Conservation (phyloP, 2,329 filamentous ascomycete genomes). For the Phyllosticta capitalensis region DNA sequence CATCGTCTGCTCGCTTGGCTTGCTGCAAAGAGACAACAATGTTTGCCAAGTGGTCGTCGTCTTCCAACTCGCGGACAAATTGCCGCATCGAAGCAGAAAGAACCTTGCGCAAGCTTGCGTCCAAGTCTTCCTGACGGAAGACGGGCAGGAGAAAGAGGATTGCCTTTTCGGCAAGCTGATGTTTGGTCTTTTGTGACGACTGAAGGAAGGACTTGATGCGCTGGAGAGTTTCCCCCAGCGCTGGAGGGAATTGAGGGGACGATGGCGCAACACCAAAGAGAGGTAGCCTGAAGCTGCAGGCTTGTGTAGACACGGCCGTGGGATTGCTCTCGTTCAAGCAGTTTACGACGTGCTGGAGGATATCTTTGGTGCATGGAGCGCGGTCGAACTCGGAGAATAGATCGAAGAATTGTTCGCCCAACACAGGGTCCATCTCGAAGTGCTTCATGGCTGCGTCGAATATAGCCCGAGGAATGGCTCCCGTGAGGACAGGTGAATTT, state of each 20-base stretch:
- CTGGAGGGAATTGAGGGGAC: slow-evolving; percentile 63
- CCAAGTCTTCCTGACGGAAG: slow-evolving; percentile 36
- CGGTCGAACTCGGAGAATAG: slow-evolving; percentile 63
- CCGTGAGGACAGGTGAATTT: slow-evolving; percentile 71
- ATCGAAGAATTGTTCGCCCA: slow-evolving; percentile 70
- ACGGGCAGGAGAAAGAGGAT: slow-evolving; percentile 41
- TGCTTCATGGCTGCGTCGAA: slow-evolving; percentile 81
- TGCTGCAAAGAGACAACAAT: not conserved
- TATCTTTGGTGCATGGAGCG: slow-evolving; percentile 53
- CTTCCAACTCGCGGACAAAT: slow-evolving; percentile 17
- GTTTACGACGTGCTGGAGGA: slow-evolving; percentile 65
- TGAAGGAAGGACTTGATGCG: slow-evolving; percentile 47
- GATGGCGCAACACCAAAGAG: slow-evolving; percentile 54
- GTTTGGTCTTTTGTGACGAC: slow-evolving; percentile 23
- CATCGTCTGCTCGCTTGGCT: slow-evolving; percentile 16
- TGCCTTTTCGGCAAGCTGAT: slow-evolving; percentile 36
- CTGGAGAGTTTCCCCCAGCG: slow-evolving; percentile 56
- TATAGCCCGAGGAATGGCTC: slow-evolving; percentile 87
- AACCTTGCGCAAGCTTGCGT: slow-evolving; percentile 46
- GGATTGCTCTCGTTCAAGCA: slow-evolving; percentile 52
- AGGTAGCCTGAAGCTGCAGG: slow-evolving; percentile 63
- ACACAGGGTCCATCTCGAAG: slow-evolving; percentile 54
- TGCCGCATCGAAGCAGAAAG: slow-evolving; percentile 34
- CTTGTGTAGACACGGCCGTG: slow-evolving; percentile 44
- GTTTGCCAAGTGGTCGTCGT: slow-evolving; percentile 7